Base-by-base conservation (phyloP, 371 early-diverging fungal genomes). In the Nosema granulosis region DNA sequence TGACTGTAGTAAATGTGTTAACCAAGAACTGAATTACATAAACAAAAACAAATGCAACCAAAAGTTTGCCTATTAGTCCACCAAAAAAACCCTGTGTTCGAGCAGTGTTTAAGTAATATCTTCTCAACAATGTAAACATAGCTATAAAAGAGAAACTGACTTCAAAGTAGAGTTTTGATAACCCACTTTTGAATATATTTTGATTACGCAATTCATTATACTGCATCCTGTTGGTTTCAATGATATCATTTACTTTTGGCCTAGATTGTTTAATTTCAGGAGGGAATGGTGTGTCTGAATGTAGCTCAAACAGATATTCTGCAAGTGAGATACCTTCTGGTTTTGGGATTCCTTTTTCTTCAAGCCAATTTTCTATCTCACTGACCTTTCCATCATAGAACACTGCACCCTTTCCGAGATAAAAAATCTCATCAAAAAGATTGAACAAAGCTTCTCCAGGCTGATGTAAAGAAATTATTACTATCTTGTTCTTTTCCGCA, bases 241-340 rank as follows among this genome's bases (percentile, higher is more conserved):
- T 38, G 12, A 67, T 67, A n/a, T 67, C 24, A 3, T 67, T 18
- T 12, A 67, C 31, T 11, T 0, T 49, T 26, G 24, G 29, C 26
- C n/a, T 38, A 22, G 43, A 37, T 16, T 67, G 51, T 13, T 22
- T 52, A 1, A 67, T 37, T n/a, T 43, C 67, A 67, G 67, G 50
- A 49, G 52, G 13, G 16, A 3, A 20, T 2, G 67, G 52, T 6
- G 43, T 20, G 18, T 49, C 54, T 3, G 84, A 84, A 49, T 88
- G 89, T 22, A 90, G 67, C n/a, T 90, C 89, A 20, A 91, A 90
- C 68, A 92, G 85, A 70, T 88, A 90, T 68, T 91, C 91, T 0
- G 91, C 87, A 0, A 87, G 88, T 3, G 89, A 90, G 77, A 89
- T 89, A 72, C 90, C 87, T 34, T 86, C 74, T 20, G 90, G 90